Evolutionary conservation across 495 filamentous ascomycete genomes (phyloP).

Genomic region (Aspergillus incahuasiensis): DNA sequence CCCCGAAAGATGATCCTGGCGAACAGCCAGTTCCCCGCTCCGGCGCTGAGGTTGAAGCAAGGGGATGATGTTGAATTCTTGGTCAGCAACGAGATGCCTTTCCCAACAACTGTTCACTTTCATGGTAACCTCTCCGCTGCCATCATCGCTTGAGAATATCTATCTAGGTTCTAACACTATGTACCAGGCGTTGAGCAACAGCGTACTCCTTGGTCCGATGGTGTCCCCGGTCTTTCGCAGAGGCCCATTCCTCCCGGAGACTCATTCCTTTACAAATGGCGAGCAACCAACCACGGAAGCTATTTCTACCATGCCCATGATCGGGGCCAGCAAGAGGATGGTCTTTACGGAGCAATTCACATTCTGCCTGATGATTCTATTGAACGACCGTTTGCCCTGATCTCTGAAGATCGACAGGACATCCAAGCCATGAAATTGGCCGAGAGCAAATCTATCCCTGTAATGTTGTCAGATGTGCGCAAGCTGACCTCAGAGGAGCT

Average conservation of each 20-base stretch:
- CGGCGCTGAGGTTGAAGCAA: constrained; percentile 48
- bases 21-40: constrained; percentile 55
- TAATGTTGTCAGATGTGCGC: constrained; percentile 53
- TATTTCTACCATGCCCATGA: constrained; percentile 53
- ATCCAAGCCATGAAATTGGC: constrained; percentile 44
- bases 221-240: constrained; percentile 49
- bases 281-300: constrained; percentile 46
- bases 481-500: constrained; percentile 46
- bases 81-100: constrained; percentile 49
- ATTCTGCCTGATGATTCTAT: constrained; percentile 16
- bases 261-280: constrained; percentile 46
- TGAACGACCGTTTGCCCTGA: constrained; percentile 39
- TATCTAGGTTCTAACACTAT: not conserved
- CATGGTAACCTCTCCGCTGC: constrained; percentile 31
- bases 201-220: constrained; percentile 46
- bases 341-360: constrained; percentile 29
- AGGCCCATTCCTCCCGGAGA: constrained; percentile 40
- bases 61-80: constrained; percentile 54
- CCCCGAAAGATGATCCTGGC: constrained; percentile 45
- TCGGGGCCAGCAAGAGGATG: constrained; percentile 45
- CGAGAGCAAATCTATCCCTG: constrained; percentile 35
- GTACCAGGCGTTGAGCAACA: constrained; percentile 13
- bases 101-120: constrained; percentile 44
- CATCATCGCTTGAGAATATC: too few relatives aligned
- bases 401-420: constrained; percentile 31